A percentile compares a stretch with the other conserved stretches of the same genome.
Evolutionary conservation across 2,329 filamentous ascomycete genomes (phyloP).

Genomic region (Malbranchea zuffiana): DNA sequence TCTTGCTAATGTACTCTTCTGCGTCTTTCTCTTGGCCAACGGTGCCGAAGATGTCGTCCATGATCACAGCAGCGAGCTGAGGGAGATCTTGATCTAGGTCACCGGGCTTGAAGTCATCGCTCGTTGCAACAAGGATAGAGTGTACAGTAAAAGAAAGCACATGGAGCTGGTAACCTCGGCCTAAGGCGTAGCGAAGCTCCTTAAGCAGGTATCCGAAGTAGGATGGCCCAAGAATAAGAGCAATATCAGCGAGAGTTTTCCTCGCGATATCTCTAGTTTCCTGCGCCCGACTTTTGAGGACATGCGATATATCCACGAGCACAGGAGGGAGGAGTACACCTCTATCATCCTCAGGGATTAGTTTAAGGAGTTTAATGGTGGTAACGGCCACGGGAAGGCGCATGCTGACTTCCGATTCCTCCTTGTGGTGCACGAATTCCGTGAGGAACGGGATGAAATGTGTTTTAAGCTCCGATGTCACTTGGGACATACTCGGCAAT

Average conservation of each 20-base stretch:
- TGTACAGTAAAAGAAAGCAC: slow-evolving; percentile 93
- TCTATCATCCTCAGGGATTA: slow-evolving; percentile 64
- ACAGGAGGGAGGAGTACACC: slow-evolving; percentile 67
- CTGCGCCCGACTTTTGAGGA: slow-evolving; percentile 76
- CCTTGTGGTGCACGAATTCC: slow-evolving; percentile 84
- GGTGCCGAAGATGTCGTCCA: slow-evolving; percentile 94
- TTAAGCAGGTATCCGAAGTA: slow-evolving; percentile 91
- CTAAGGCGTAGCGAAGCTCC: slow-evolving; percentile 72
- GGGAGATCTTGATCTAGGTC: slow-evolving; percentile 80
- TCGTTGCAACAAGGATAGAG: slow-evolving; percentile 67
- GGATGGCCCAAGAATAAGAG: slow-evolving; percentile 64
- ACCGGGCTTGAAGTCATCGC: slow-evolving; percentile 63
- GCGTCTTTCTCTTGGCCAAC: slow-evolving; percentile 94
- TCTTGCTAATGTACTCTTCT: slow-evolving; percentile 85
- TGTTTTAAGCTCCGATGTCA: slow-evolving; percentile 59
- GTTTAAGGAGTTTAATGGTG: slow-evolving; percentile 71
- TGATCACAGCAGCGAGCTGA: slow-evolving; percentile 69
- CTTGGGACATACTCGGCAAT: slow-evolving; percentile 55
- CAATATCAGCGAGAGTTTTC: slow-evolving; percentile 76
- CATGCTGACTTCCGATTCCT: slow-evolving; percentile 86
- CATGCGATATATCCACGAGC: slow-evolving; percentile 84
- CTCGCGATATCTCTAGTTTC: slow-evolving; percentile 85
- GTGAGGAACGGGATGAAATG: slow-evolving; percentile 68
- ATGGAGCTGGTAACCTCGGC: slow-evolving; percentile 82
- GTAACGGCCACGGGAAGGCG: slow-evolving; percentile 84